Base-by-base conservation (phyloP, 2,329 filamentous ascomycete genomes). In the Cladosporium colombiae region DNA sequence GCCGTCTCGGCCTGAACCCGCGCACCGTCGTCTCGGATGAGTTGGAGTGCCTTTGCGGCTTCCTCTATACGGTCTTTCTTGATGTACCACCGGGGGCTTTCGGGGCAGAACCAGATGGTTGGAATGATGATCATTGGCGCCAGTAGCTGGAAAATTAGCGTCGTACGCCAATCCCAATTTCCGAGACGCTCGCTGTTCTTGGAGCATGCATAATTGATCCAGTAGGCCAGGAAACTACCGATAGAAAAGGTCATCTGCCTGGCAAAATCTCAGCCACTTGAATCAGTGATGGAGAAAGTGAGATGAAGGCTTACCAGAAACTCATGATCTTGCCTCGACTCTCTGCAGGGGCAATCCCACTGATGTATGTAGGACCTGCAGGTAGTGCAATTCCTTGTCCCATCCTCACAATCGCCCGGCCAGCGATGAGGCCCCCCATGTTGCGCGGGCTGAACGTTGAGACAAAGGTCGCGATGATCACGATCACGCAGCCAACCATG, bases 401-500 rank as follows among this genome's bases (percentile, higher is more conserved):
- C 11, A 59, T 59, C 1, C 56, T 37, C 10, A 59, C 56, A 46
- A 59, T 46, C 2, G 35, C 56, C 23, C 56, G 56, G 10, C 56
- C 56, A 27, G 56, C 56, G 35, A 59, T 46, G 13, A 46, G 14
- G 37, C 56, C 56, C 6, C 56, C 56, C 56, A 59, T 59, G 21
- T 59, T 44, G 16, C 56, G 56, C 13, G 56, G 56, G 2, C 60
- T 60, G 11, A 65, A 53, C 16, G 68, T 65, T 25, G 67, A 68
- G 3, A 70, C 33, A 11, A 66, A 67, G 13, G 77, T 72, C n/a
- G 79, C 78, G 27, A 75, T 53, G 49, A 75, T 70, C 65, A 80
- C 80, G 13, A 81, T 70, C 2, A 76, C 67, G 53, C 76, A 80
- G 2, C 76, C 79, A 5, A 77, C 64, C 61, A 78, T 79, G 64